Evolutionary conservation across 306 rosid species (phyloP).

Genomic region (Sophora flavescens): DNA sequence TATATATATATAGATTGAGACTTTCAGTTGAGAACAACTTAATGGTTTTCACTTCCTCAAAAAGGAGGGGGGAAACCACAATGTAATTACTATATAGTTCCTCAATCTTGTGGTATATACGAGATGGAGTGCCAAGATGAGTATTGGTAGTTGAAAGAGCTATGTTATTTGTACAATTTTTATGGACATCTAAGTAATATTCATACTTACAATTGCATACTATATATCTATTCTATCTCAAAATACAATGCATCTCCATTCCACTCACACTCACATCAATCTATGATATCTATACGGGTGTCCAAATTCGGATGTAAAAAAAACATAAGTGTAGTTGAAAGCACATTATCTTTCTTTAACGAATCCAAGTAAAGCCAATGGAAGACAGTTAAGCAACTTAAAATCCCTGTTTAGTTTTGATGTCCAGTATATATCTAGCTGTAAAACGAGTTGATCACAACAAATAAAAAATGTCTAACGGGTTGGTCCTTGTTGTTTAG

Average conservation of each 20-base stretch:
- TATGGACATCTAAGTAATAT: too few relatives aligned
- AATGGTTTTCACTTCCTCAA: not conserved
- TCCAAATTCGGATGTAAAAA: too few relatives aligned
- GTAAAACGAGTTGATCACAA: not conserved
- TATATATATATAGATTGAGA: not conserved
- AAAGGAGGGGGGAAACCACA: not conserved
- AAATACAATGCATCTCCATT: too few relatives aligned
- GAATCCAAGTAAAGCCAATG: constrained; percentile 62
- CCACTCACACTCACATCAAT: too few relatives aligned
- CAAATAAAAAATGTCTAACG: too few relatives aligned
- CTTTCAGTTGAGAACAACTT: constrained; percentile 14
- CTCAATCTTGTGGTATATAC: constrained; percentile 40
- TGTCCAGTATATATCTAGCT: not conserved
- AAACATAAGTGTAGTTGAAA: too few relatives aligned
- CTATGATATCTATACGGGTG: too few relatives aligned
- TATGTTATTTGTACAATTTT: too few relatives aligned
- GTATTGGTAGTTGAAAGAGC: constrained; percentile 57
- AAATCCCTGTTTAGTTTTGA: constrained; percentile 14
- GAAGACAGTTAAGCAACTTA: not conserved
- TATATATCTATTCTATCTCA: too few relatives aligned
- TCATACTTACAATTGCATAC: too few relatives aligned
- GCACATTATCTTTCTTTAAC: constrained; percentile 53
- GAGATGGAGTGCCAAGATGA: constrained; percentile 47
- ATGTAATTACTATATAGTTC: constrained; percentile 40
- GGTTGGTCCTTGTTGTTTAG: too few relatives aligned